Percentiles rank a stretch among this genome's conserved stretches.
Conservation (phyloP, 2,329 filamentous ascomycete species). For the Fusarium caatingaense region DNA sequence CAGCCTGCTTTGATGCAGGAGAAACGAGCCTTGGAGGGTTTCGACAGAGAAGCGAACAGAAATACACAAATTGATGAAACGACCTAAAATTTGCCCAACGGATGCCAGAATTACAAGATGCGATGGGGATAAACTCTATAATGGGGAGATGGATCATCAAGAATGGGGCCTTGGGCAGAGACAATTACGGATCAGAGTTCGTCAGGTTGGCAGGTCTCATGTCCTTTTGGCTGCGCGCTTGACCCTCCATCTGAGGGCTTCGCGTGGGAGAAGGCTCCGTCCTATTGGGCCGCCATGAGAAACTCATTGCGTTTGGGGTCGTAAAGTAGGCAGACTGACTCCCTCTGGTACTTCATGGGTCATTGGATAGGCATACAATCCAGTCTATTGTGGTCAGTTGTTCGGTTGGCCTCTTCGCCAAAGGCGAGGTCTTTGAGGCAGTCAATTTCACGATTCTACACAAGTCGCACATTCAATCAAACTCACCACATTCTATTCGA, state of each 20-base stretch:
- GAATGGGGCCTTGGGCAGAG: slow-evolving; percentile 36
- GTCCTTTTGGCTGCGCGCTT: slow-evolving; percentile 42
- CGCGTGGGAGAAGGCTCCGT: slow-evolving; percentile 38
- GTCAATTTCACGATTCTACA: slow-evolving; percentile 1
- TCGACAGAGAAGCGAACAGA: slow-evolving; percentile 13
- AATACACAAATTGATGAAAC: slow-evolving; percentile 2
- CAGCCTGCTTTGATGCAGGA: slow-evolving; percentile 28
- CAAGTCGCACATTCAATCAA: not conserved
- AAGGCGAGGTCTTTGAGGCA: not conserved
- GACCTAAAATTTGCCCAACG: slow-evolving; percentile 17
- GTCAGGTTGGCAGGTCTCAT: slow-evolving; percentile 43
- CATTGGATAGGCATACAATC: slow-evolving; percentile 20
- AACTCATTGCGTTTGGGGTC: slow-evolving; percentile 31
- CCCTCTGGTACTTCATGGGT: slow-evolving; percentile 19
- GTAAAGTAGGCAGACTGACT: slow-evolving; percentile 35
- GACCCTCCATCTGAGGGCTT: slow-evolving; percentile 44
- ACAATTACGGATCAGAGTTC: slow-evolving; percentile 20
- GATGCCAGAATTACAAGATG: slow-evolving; percentile 7
- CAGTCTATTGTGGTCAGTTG: slow-evolving; percentile 14
- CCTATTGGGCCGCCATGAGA: slow-evolving; percentile 46
- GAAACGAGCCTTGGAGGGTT: slow-evolving; percentile 29
- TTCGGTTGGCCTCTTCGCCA: not conserved
- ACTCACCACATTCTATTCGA: slow-evolving; percentile 10
- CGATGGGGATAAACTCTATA: slow-evolving; percentile 10
- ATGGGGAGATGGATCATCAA: slow-evolving; percentile 6